Evolutionary conservation across 306 rosid genomes (phyloP).

Genomic region (Dicorynia guianensis): DNA sequence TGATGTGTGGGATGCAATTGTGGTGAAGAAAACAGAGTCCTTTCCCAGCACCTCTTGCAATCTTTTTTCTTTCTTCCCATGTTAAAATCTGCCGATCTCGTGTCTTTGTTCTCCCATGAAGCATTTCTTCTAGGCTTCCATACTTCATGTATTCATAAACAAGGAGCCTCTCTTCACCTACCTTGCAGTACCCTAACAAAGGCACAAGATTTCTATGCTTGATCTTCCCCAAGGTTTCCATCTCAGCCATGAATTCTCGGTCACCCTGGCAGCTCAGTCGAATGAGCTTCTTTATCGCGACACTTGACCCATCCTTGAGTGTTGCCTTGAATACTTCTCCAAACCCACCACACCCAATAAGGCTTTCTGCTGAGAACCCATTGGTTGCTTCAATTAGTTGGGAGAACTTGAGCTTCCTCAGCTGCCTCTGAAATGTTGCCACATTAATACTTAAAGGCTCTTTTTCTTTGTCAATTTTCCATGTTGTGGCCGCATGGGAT

Average conservation of each 20-base stretch:
- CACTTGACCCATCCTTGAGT: constrained; percentile 84
- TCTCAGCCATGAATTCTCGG: constrained; percentile 96
- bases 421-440: constrained; percentile 95
- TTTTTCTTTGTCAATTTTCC: constrained; percentile 97
- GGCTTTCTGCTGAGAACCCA: constrained; percentile 96
- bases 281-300: constrained; percentile 95
- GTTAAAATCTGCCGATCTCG: constrained; percentile 66
- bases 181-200: constrained; percentile 87
- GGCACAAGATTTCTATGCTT: constrained; percentile 91
- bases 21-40: constrained; percentile 96
- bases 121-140: constrained; percentile 99
- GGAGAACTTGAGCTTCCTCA: constrained; percentile 93
- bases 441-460: constrained; percentile 95
- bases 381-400: constrained; percentile 97
- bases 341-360: constrained; percentile 94
- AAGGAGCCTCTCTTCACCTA: constrained; percentile 94
- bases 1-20: constrained; percentile 98
- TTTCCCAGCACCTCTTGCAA: constrained; percentile 96
- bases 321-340: constrained; percentile 98
- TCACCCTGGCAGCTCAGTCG: constrained; percentile 94
- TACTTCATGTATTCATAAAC: constrained; percentile 95
- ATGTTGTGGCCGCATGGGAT: constrained; percentile 90
- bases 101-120: constrained; percentile 75
- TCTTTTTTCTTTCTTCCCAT: constrained; percentile 92
- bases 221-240: constrained; percentile 98